Evolutionary conservation across 495 filamentous ascomycete genomes (phyloP).

Genomic region (Hypoxylon intermedium): DNA sequence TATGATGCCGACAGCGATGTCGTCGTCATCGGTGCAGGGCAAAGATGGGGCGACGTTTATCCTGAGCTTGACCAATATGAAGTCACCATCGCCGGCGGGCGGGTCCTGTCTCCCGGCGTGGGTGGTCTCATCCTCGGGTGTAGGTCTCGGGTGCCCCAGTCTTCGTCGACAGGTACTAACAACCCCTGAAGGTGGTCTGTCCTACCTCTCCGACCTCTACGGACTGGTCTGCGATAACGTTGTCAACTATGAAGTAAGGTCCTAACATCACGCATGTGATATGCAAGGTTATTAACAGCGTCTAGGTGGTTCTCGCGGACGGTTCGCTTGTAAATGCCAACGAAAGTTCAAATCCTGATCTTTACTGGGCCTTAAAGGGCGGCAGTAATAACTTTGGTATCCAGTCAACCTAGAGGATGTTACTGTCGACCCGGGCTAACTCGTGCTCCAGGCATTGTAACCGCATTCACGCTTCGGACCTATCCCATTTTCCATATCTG

Average conservation of each 20-base stretch:
- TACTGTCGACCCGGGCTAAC: neutral
- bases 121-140: neutral
- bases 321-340: neutral
- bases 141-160: neutral
- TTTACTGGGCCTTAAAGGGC: slow-evolving; percentile 61
- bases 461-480: neutral
- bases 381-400: slow-evolving; percentile 57
- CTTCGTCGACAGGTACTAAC: too few species aligned
- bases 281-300: neutral
- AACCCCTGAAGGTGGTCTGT: neutral
- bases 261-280: too few species aligned
- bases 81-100: neutral
- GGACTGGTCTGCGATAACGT: neutral
- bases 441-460: neutral
- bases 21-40: neutral
- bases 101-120: neutral
- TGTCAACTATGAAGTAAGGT: neutral
- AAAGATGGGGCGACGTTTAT: neutral
- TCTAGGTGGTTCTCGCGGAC: neutral
- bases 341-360: slow-evolving; percentile 37
- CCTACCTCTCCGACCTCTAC: neutral
- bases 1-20: neutral
- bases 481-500: neutral
- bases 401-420: neutral
- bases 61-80: neutral